Evolutionary conservation across 2,329 filamentous ascomycete species (phyloP).

Genomic region (Dryadomyces sulphureus): DNA sequence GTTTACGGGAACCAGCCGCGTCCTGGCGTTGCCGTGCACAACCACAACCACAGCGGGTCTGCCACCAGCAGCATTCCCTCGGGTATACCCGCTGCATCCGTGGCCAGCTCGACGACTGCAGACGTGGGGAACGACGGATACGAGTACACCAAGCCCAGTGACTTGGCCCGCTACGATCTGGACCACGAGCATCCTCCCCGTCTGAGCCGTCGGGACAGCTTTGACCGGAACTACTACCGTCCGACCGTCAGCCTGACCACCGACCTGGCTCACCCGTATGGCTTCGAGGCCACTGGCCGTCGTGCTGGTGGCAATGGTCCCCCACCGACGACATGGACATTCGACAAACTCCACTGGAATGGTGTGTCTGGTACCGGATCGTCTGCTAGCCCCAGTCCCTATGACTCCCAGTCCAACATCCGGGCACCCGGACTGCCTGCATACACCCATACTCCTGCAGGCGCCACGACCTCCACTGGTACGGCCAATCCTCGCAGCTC

Average conservation of each 20-base stretch:
- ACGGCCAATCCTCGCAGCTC: slow-evolving; percentile 12
- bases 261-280: slow-evolving; percentile 28
- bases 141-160: slow-evolving; percentile 48
- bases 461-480: neutral
- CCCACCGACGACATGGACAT: slow-evolving; percentile 54
- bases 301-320: slow-evolving; percentile 28
- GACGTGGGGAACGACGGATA: slow-evolving; percentile 46
- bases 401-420: slow-evolving; percentile 23
- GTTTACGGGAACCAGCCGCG: slow-evolving; percentile 29
- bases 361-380: slow-evolving; percentile 12
- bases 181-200: slow-evolving; percentile 28
- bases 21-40: neutral
- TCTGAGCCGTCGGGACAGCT: slow-evolving; percentile 34
- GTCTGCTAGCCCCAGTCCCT: slow-evolving; percentile 14
- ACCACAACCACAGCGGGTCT: slow-evolving; percentile 1
- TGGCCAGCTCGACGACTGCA: slow-evolving; percentile 13
- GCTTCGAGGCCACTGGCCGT: slow-evolving; percentile 20
- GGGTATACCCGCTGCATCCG: neutral
- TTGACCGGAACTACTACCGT: slow-evolving; percentile 39
- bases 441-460: neutral
- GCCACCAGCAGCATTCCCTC: slow-evolving; percentile 11
- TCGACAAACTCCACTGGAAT: slow-evolving; percentile 49
- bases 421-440: neutral
- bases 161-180: slow-evolving; percentile 46
- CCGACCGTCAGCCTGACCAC: slow-evolving; percentile 38